A percentile compares a stretch with the other conserved stretches of the same genome.
Evolutionary conservation across 2,329 filamentous ascomycete genomes (phyloP).

Genomic region (Parastagonospora nodorum): DNA sequence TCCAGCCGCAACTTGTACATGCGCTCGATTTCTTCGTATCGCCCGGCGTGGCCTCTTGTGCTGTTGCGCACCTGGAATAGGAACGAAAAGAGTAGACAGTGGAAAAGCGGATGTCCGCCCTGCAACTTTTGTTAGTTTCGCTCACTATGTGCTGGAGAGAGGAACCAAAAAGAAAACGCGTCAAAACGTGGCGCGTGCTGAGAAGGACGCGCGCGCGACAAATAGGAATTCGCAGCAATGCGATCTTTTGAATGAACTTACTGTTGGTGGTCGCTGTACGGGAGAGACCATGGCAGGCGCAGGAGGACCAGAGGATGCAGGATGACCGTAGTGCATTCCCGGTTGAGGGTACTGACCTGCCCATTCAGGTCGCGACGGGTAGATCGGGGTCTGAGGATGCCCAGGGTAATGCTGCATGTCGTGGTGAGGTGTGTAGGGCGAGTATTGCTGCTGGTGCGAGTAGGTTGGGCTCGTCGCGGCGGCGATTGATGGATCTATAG

Average conservation of each 20-base stretch:
- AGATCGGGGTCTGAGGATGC: conserved; percentile 64
- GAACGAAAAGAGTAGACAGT: conserved; percentile 98
- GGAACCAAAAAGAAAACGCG: not conserved
- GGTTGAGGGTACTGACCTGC: conserved; percentile 59
- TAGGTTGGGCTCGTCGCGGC: conserved; percentile 91
- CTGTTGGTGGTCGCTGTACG: conserved; percentile 65
- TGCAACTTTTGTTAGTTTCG: conserved; percentile 26
- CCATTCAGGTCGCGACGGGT: conserved; percentile 74
- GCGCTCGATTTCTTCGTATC: conserved; percentile 97
- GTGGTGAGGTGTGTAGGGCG: conserved; percentile 82
- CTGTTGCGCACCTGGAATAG: conserved; percentile 94
- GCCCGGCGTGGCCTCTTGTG: conserved; percentile 89
- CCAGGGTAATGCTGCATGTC: conserved; percentile 81
- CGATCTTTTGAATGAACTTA: conserved; percentile 49
- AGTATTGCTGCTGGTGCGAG: conserved; percentile 78
- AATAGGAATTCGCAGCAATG: not conserved
- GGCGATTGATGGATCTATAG: conserved; percentile 99
- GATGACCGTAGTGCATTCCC: conserved; percentile 55
- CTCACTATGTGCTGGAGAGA: not conserved
- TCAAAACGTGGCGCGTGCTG: not conserved
- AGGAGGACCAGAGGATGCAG: conserved; percentile 62
- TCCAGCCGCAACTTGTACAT: conserved; percentile 99
- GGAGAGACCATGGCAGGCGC: conserved; percentile 64
- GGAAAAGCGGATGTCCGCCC: conserved; percentile 61
- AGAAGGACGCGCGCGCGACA: not conserved